Percentiles rank a stretch among this genome's conserved stretches.
phyloP scores from a whole-genome alignment of 2,329 filamentous ascomycete species.

The Fusarium temperatum region DNA sequence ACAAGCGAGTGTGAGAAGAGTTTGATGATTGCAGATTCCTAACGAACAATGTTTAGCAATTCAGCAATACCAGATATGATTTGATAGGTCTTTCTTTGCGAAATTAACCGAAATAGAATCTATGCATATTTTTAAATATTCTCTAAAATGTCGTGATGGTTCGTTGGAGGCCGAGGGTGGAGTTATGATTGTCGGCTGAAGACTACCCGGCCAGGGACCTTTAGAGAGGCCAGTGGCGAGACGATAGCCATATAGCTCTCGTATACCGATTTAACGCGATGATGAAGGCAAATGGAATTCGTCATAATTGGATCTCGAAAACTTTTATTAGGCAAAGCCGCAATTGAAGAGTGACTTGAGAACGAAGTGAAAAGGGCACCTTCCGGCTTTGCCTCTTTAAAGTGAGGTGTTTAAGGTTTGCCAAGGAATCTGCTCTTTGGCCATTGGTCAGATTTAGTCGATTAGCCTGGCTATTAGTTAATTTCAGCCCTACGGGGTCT shows the following conservation, averaged over 20 bases:
- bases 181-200: neutral
- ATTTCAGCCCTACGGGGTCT: too few relatives aligned
- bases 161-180: neutral
- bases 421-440: too few relatives aligned
- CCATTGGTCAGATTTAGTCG: too few relatives aligned
- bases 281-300: neutral
- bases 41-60: neutral
- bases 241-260: neutral
- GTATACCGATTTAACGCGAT: neutral
- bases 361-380: too few relatives aligned
- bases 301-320: neutral
- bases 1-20: neutral
- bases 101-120: neutral
- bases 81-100: neutral
- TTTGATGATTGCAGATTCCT: neutral
- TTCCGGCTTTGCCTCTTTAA: too few relatives aligned
- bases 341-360: too few relatives aligned
- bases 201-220: neutral
- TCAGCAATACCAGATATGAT: neutral
- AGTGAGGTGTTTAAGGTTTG: too few relatives aligned
- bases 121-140: neutral
- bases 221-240: neutral
- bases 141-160: neutral
- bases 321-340: too few relatives aligned
- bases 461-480: too few relatives aligned